Conservation (phyloP, 257 asterid species). For the Leptodermis oblonga region DNA sequence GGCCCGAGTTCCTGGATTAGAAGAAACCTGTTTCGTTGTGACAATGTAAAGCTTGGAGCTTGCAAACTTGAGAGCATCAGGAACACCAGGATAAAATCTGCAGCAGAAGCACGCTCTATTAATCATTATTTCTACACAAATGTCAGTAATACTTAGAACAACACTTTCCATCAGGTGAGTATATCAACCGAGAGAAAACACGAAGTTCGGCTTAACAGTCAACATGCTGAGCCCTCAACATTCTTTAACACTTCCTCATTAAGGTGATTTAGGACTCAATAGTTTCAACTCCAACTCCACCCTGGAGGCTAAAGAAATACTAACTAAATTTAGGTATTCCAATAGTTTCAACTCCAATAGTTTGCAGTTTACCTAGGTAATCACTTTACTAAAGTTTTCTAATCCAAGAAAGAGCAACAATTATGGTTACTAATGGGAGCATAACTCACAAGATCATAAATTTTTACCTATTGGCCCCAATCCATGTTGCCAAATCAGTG, state of each 20-base stretch:
- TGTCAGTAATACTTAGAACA: conserved; percentile 12
- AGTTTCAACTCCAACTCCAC: neutral
- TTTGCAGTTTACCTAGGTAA: neutral
- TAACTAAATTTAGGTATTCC: neutral
- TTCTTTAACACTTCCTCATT: neutral
- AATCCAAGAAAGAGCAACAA: neutral
- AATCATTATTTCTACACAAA: neutral
- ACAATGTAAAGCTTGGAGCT: conserved; percentile 87
- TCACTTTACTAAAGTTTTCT: neutral
- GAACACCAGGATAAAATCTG: conserved; percentile 93
- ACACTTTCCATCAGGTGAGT: neutral
- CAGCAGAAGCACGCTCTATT: conserved; percentile 20
- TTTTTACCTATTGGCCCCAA: conserved; percentile 73
- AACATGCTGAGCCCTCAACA: neutral
- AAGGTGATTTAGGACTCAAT: neutral
- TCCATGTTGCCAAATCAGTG: conserved; percentile 69
- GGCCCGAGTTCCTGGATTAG: neutral
- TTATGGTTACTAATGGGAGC: neutral
- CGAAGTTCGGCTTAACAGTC: neutral
- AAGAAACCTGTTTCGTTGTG: conserved; percentile 77
- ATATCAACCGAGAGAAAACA: neutral
- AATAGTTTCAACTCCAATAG: neutral
- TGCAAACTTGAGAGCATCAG: conserved; percentile 91
- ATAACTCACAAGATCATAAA: neutral
- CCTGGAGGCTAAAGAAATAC: neutral